phyloP scores from a whole-genome alignment of 1,284 basidiomycete species.

The Gymnopus androsaceus region DNA sequence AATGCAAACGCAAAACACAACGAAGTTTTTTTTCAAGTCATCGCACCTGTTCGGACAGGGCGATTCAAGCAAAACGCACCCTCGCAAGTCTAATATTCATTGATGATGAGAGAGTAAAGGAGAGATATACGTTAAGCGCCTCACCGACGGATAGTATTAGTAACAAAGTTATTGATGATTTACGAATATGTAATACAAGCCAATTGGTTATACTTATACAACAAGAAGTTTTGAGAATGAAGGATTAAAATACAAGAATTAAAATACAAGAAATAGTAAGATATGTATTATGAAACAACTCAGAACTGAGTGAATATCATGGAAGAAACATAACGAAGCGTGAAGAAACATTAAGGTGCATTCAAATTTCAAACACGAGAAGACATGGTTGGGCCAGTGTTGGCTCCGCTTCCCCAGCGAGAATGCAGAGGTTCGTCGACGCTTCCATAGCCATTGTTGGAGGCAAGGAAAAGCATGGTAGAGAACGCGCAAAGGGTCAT shows the following conservation, averaged over 20 bases:
- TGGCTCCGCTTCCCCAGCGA: constrained; percentile 52
- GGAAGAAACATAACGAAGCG: no score
- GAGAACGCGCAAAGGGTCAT: constrained; percentile 52
- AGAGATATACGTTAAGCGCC: neutral
- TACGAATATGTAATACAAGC: no score
- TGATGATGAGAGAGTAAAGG: neutral
- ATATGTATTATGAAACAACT: neutral
- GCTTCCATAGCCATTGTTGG: constrained; percentile 47
- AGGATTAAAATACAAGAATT: neutral
- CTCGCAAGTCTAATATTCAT: constrained; percentile 36
- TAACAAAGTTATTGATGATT: neutral
- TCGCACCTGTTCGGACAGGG: constrained; percentile 1
- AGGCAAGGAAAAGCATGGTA: constrained; percentile 55
- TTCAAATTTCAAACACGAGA: no score
- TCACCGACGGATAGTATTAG: neutral
- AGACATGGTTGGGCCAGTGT: constrained; percentile 13
- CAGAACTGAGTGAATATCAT: neutral
- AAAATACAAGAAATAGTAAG: neutral
- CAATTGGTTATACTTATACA: neutral
- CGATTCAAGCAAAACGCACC: constrained; percentile 24
- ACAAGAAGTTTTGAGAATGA: no score
- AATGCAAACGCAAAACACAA: neutral
- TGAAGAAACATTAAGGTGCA: no score
- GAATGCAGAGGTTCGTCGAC: constrained; percentile 64
- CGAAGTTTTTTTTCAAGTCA: neutral